Conservation (phyloP, 495 filamentous ascomycete genomes). For the Clohesyomyces aquaticus region DNA sequence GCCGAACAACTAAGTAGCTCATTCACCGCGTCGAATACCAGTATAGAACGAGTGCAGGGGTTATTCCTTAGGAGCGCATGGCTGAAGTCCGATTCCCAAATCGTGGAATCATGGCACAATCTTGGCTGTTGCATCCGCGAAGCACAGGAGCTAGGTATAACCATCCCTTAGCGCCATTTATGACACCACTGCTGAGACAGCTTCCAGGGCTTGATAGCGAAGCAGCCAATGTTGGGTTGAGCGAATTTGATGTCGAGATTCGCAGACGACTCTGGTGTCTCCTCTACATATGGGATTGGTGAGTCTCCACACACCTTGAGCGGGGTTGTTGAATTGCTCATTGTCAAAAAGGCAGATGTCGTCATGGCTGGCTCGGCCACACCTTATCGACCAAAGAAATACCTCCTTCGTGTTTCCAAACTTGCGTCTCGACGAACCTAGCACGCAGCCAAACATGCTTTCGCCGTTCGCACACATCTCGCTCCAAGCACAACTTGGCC, state of each 20-base stretch:
- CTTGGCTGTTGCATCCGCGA: conserved; percentile 53
- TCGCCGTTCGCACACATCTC: conserved; percentile 52
- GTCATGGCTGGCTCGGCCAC: conserved; percentile 48
- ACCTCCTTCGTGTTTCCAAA: conserved; percentile 48
- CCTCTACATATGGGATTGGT: conserved; percentile 49
- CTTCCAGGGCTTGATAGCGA: conserved; percentile 54
- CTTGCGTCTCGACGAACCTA: conserved; percentile 47
- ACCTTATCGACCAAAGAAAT: conserved; percentile 48
- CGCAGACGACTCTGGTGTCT: conserved; percentile 49
- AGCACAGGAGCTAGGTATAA: conserved; percentile 56
- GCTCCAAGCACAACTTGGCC: conserved; percentile 48
- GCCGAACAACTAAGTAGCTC: conserved; percentile 53
- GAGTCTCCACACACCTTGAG: too few species aligned
- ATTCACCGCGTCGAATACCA: conserved; percentile 54
- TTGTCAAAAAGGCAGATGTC: conserved; percentile 50
- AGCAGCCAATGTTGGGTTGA: conserved; percentile 44
- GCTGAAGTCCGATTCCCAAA: conserved; percentile 58
- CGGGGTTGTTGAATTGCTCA: too few species aligned
- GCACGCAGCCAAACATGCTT: conserved; percentile 38
- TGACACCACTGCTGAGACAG: not conserved
- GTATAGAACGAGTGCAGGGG: conserved; percentile 56
- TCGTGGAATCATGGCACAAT: conserved; percentile 58
- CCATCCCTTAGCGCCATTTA: not conserved
- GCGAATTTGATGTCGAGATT: conserved; percentile 52
- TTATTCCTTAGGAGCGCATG: conserved; percentile 56